Evolutionary conservation across 805 yeast genomes (phyloP), one percentile per base, ranked within the genome.

Genomic region (Kluyveromyces dobzhanskii): DNA sequence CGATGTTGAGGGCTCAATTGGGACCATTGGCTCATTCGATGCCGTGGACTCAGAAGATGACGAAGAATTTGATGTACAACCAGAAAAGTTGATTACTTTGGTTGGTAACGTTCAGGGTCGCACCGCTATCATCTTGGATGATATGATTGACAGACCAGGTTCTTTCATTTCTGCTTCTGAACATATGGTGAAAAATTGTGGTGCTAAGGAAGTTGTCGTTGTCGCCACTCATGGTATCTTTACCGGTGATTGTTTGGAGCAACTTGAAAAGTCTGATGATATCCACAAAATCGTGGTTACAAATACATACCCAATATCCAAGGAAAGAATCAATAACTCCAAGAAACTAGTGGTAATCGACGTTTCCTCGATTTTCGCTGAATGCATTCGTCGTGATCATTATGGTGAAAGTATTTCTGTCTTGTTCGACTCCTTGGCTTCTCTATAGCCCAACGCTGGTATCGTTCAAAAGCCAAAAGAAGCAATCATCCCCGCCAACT

Each of bases 161-260:
- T 78, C 94, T 8, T 90, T 88, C 58, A 83, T 92, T 47, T 90
- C 97, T 23, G 98, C 98, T 31, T 98, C 99, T 25, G 99, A 92
- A 66, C 98, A 92, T 66, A 76, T 94, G 60, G 76, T 94, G 49
- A 71, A 85, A 63, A 90, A 88, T 63, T 92, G 99, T 67, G 98
- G 98, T 42, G 98, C 99, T 44, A 82, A 80, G 52, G 73, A 76
- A 42, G 96, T 92, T 19, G 85, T 82, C 52, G 78, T 92, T 17
- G 78, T 92, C 44, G 97, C 96, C 12, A 90, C 97, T 3, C 99
- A 92, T 57, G 99, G 98, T 48, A 75, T 90, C 31, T 90, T 92
- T 65, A 78, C 86, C 47, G 94, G 85, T 50, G 80, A 80, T 48
- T 86, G 95, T 53, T 70, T 92, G 39, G 94, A 85, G 54, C 75